These are phyloP conservation scores for Acer campestre DNA, from an alignment of 345 rosid species.

Conservation along the genomic window DNA sequence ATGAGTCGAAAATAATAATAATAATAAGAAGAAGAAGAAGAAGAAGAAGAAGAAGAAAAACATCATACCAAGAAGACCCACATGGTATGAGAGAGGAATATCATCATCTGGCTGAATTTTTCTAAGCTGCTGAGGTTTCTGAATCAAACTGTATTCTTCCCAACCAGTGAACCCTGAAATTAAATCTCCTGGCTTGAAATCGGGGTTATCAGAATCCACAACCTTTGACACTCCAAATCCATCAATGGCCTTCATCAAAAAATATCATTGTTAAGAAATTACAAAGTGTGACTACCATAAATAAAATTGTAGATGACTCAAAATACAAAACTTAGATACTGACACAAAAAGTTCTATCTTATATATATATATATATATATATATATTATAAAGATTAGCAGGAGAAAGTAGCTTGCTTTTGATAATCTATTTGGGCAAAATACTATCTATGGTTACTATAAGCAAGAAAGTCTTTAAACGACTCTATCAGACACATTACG, in stretches of 20 bases:
- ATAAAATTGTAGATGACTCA: not conserved
- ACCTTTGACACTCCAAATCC: slow-evolving; percentile 78
- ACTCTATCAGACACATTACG: not conserved
- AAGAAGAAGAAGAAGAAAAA: not conserved
- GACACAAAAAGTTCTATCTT: not conserved
- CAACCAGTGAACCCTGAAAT: slow-evolving; percentile 66
- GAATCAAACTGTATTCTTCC: slow-evolving; percentile 76
- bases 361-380: not conserved
- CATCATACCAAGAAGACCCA: slow-evolving; percentile 73
- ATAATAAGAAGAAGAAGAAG: not conserved
- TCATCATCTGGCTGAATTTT: slow-evolving; percentile 45
- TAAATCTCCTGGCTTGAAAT: slow-evolving; percentile 57
- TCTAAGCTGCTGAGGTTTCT: slow-evolving; percentile 39
- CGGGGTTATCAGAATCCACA: slow-evolving; percentile 59
- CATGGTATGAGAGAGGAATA: slow-evolving; percentile 66
- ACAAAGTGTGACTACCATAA: not conserved
- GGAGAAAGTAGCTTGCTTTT: not conserved
- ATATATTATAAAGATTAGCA: not conserved
- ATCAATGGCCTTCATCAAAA: slow-evolving; percentile 51
- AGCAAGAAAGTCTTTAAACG: not conserved
- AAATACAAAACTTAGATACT: not conserved
- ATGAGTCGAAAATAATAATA: not conserved
- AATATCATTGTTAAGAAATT: not conserved
- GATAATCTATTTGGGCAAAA: not conserved
- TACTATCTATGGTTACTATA: not conserved